phyloP scores from a whole-genome alignment of 306 rosid genomes.

The Prunus campanulata region DNA sequence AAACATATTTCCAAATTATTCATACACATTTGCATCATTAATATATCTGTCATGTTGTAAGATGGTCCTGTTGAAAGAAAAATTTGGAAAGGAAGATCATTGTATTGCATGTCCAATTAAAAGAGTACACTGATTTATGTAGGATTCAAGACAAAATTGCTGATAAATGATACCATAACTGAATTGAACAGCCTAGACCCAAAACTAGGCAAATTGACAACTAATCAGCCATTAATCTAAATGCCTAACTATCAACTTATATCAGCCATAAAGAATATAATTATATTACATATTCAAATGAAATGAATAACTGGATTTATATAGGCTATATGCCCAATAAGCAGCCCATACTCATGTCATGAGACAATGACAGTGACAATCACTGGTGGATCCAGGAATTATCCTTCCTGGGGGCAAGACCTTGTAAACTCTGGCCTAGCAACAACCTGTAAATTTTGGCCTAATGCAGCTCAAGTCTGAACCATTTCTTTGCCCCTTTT shows the following conservation, averaged over 20 bases:
- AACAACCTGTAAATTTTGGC: not conserved
- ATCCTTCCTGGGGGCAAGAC: too few species aligned
- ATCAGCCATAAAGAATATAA: not conserved
- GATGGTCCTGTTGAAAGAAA: not conserved
- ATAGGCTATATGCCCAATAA: not conserved
- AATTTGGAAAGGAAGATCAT: not conserved
- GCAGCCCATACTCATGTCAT: not conserved
- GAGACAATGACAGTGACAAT: not conserved
- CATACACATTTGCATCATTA: slow-evolving; percentile 1
- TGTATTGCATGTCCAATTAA: not conserved
- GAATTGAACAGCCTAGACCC: not conserved
- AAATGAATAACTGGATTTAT: too few species aligned
- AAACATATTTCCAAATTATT: slow-evolving; percentile 10
- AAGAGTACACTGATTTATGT: not conserved
- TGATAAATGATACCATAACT: not conserved
- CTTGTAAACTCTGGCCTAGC: too few species aligned
- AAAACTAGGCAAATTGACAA: too few species aligned
- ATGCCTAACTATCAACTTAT: not conserved
- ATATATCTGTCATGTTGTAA: not conserved
- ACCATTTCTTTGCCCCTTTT: too few species aligned
- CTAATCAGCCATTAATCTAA: not conserved
- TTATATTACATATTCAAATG: not conserved
- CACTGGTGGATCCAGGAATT: not conserved
- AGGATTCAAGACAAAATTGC: not conserved
- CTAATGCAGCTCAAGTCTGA: too few species aligned